Conservation (phyloP, 306 rosid species). For the Gastrolobium bilobum region DNA sequence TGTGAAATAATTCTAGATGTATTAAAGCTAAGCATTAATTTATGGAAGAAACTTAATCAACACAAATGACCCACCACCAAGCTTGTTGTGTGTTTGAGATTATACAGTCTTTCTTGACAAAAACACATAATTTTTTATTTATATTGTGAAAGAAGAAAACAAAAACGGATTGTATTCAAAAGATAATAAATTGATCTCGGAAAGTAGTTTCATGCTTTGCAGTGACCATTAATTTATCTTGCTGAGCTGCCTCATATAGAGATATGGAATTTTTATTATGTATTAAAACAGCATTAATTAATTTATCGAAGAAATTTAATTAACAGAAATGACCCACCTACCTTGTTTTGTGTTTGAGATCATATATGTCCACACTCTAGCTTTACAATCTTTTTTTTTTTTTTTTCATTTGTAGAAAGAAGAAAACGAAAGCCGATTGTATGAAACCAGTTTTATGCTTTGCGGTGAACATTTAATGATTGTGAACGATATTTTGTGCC, state of each 20-base stretch:
- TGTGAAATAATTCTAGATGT: slow-evolving; percentile 11
- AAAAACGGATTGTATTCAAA: slow-evolving; percentile 37
- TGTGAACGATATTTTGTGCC: not conserved
- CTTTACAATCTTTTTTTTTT: slow-evolving; percentile 18
- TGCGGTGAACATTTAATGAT: slow-evolving; percentile 32
- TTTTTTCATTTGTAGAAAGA: slow-evolving; percentile 24
- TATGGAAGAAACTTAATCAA: slow-evolving; percentile 41
- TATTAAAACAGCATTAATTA: slow-evolving; percentile 20
- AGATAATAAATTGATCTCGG: slow-evolving; percentile 42
- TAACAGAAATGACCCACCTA: slow-evolving; percentile 42
- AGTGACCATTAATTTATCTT: slow-evolving; percentile 47
- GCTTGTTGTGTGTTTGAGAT: slow-evolving; percentile 35
- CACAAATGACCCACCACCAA: slow-evolving; percentile 48
- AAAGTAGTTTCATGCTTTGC: slow-evolving; percentile 52
- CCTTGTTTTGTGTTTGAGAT: slow-evolving; percentile 39
- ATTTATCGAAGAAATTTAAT: slow-evolving; percentile 27
- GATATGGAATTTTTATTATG: slow-evolving; percentile 28
- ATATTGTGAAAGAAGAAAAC: slow-evolving; percentile 45
- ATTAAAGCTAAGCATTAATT: slow-evolving; percentile 39
- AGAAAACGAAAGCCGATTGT: slow-evolving; percentile 27
- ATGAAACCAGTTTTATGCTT: slow-evolving; percentile 39
- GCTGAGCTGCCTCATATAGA: slow-evolving; percentile 38
- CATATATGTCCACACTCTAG: slow-evolving; percentile 10
- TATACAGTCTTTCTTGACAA: slow-evolving; percentile 12
- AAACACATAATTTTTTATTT: not conserved